These are phyloP conservation scores for Mikania micrantha DNA, from an alignment of 129 eudicot species.

Conservation along the genomic window DNA sequence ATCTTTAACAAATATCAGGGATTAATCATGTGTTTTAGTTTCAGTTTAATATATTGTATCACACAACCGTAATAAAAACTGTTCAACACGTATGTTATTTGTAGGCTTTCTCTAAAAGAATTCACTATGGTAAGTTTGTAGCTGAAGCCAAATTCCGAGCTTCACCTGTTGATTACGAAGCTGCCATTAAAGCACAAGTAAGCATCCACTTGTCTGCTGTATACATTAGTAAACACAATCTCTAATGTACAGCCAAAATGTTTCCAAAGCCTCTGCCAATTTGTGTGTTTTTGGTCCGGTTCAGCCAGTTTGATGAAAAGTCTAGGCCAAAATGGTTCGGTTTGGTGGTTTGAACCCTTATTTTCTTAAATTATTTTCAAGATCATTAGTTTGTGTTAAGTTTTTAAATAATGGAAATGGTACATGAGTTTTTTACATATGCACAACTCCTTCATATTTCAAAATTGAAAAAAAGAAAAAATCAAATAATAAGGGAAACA, in stretches of 20 bases:
- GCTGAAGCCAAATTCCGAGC: slow-evolving; percentile 88
- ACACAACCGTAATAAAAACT: neutral
- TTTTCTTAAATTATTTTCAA: no score
- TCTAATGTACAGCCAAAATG: neutral
- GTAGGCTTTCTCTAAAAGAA: slow-evolving; percentile 79
- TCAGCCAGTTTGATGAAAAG: no score
- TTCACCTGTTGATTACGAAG: slow-evolving; percentile 55
- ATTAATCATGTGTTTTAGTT: neutral
- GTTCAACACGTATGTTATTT: neutral
- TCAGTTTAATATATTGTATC: neutral
- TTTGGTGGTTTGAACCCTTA: no score
- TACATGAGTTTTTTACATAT: no score
- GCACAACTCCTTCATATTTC: no score
- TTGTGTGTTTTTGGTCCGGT: no score
- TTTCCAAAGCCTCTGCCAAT: neutral
- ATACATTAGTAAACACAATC: neutral
- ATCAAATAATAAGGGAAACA: no score
- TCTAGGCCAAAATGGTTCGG: no score
- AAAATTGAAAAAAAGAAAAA: no score
- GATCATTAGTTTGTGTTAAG: no score
- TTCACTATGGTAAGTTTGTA: slow-evolving; percentile 87
- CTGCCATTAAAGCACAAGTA: slow-evolving; percentile 77
- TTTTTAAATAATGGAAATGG: no score
- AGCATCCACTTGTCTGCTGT: neutral
- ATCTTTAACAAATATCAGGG: neutral